Conservation (phyloP, 129 eudicot genomes). For the Flaveria brownii region DNA sequence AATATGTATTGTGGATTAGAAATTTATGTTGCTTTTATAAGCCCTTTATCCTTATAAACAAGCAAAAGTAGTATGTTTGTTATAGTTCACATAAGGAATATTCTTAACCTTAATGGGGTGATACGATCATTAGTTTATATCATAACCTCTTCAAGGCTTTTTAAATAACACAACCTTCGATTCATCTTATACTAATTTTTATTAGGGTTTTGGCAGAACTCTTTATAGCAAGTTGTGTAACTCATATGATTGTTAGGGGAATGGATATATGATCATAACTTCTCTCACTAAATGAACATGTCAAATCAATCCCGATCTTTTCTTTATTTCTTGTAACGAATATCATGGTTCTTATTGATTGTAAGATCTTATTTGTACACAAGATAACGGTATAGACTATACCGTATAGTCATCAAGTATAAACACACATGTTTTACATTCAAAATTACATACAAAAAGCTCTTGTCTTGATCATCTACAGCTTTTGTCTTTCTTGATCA, state of each 20-base stretch:
- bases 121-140: too few species aligned
- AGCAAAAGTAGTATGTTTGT: background rate
- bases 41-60: background rate
- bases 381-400: slow-evolving; percentile 21
- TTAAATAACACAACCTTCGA: too few species aligned
- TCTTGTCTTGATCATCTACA: slow-evolving; percentile 22
- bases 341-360: slow-evolving; percentile 28
- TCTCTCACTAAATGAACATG: background rate
- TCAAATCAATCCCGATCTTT: background rate
- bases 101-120: background rate
- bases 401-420: slow-evolving; percentile 29
- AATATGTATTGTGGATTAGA: too few species aligned
- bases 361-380: slow-evolving; percentile 27
- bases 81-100: too few species aligned
- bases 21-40: background rate
- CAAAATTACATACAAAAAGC: slow-evolving; percentile 27
- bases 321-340: background rate
- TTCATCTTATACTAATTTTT: too few species aligned
- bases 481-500: slow-evolving; percentile 25
- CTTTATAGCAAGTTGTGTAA: background rate
- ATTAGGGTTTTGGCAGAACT: too few species aligned
- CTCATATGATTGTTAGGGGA: background rate
- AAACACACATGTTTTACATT: slow-evolving; percentile 26
- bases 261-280: background rate
- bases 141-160: too few species aligned